Conservation (phyloP, 805 yeast genomes). For the Sugiyamaella americana region DNA sequence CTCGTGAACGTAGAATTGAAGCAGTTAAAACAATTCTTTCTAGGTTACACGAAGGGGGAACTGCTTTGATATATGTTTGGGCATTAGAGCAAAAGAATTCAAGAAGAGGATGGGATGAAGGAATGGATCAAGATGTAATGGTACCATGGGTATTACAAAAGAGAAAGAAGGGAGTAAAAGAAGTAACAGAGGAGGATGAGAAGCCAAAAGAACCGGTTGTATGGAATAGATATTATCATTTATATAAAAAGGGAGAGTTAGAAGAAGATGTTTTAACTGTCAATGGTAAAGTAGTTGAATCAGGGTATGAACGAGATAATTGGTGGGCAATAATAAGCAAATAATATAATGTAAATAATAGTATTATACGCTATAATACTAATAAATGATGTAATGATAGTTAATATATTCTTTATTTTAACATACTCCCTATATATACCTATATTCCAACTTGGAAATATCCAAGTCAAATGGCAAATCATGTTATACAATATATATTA, state of each 20-base stretch:
- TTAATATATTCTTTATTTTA: no score
- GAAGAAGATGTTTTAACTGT: slow-evolving; percentile 63
- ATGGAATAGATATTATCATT: slow-evolving; percentile 80
- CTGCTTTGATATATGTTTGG: slow-evolving; percentile 87
- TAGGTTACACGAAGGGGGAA: slow-evolving; percentile 54
- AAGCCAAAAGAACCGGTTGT: slow-evolving; percentile 35
- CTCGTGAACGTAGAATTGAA: slow-evolving; percentile 65
- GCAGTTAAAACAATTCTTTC: slow-evolving; percentile 68
- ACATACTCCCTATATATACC: no score
- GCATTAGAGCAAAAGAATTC: slow-evolving; percentile 88
- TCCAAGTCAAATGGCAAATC: slow-evolving; percentile 93
- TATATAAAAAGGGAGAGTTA: slow-evolving; percentile 80
- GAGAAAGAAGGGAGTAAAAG: slow-evolving; percentile 27
- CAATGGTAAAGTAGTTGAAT: slow-evolving; percentile 58
- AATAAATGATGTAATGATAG: no score
- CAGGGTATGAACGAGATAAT: slow-evolving; percentile 89
- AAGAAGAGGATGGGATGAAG: slow-evolving; percentile 84
- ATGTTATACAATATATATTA: slow-evolving; percentile 29
- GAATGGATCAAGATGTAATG: slow-evolving; percentile 86
- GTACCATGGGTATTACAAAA: slow-evolving; percentile 89
- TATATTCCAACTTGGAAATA: slow-evolving; percentile 77
- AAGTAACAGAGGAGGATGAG: slow-evolving; percentile 12
- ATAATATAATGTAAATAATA: no score
- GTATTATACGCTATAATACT: no score
- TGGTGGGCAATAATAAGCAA: slow-evolving; percentile 67